Percentiles rank a stretch among this genome's conserved stretches.
Evolutionary conservation across 257 asterid genomes (phyloP).

Genomic region (Datura wrightii): DNA sequence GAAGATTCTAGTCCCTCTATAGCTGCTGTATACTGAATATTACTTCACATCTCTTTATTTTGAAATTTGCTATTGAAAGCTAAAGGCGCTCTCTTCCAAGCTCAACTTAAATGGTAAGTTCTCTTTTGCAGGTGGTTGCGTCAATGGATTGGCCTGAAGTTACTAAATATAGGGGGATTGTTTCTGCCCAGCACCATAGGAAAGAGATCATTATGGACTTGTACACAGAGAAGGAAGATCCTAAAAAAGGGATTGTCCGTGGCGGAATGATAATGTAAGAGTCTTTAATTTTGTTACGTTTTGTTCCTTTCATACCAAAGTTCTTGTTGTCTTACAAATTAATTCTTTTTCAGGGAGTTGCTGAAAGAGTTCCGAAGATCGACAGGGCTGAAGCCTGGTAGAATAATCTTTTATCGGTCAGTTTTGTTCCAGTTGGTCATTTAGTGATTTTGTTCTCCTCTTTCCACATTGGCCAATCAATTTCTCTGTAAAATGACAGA

Average conservation of each 20-base stretch:
- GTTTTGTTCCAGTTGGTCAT: background rate
- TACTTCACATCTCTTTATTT: background rate
- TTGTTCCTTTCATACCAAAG: background rate
- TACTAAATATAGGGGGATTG: conserved; percentile 68
- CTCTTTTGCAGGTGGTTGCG: conserved; percentile 77
- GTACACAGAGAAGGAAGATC: conserved; percentile 37
- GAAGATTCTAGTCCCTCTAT: conserved; percentile 88
- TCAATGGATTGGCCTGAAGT: conserved; percentile 96
- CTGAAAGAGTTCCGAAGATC: conserved; percentile 53
- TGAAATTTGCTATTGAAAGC: background rate
- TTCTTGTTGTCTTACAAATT: background rate
- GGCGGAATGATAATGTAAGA: conserved; percentile 76
- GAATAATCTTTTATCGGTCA: conserved; percentile 81
- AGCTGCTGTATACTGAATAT: conserved; percentile 63
- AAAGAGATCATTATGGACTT: conserved; percentile 77
- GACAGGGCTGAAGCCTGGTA: conserved; percentile 50
- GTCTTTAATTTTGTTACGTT: background rate
- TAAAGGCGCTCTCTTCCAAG: background rate
- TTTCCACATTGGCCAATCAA: background rate
- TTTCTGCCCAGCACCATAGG: conserved; percentile 79
- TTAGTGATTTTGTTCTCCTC: background rate
- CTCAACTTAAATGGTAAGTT: background rate
- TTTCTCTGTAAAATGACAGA: conserved; percentile 44
- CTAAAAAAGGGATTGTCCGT: conserved; percentile 48
- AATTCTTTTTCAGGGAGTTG: conserved; percentile 56